Evolutionary conservation across 331 rosid genomes (phyloP), one percentile per base, ranked within the genome.

Genomic region (Rosa hybrid): DNA sequence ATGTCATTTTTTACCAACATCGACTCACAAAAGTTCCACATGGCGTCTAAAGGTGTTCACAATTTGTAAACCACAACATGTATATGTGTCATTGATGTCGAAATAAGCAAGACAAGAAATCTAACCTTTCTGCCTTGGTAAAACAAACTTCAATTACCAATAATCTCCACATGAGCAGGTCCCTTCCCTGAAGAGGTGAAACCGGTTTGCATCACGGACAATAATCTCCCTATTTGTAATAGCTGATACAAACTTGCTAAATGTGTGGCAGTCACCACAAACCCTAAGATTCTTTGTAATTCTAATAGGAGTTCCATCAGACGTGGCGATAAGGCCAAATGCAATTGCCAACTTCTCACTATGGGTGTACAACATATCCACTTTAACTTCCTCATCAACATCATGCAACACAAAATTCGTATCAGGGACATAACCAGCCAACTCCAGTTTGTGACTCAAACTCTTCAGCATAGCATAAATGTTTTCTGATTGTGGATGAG

Each of bases 251-350:
- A 78, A 74, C 79, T 86, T 86, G 60, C 64, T 63, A 78, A 86
- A 86, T 14, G 88, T 63, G 68, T 84, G 91, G 72, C 89, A 86
- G 76, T 88, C 89, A 18, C 88, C 91, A 59, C 91, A 88, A 69
- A 86, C 83, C 75, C 86, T 72, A 21, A 88, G 89, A 59, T 88
- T 86, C 74, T 86, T 88, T 45, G 85, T 84, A 50, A 86, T 83
- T 79, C 89, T 86, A 21, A 86, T 83, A 2, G 89, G 78, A 41
- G 68, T 57, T 64, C 77, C 80, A 45, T 53, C 68, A 46, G 87
- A 48, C 18, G 82, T 82, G n/a, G 81, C 77, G 16, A 81, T 23
- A 41, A 88, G 81, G 30, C 87, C 89, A 77, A 88, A 88, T 57
- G 88, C 86, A 63, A 86, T 81, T 38, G 89, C 89, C 79, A 88